These are phyloP conservation scores for Corymbia maculata DNA, from an alignment of 345 rosid genomes.

Conservation along the genomic window DNA sequence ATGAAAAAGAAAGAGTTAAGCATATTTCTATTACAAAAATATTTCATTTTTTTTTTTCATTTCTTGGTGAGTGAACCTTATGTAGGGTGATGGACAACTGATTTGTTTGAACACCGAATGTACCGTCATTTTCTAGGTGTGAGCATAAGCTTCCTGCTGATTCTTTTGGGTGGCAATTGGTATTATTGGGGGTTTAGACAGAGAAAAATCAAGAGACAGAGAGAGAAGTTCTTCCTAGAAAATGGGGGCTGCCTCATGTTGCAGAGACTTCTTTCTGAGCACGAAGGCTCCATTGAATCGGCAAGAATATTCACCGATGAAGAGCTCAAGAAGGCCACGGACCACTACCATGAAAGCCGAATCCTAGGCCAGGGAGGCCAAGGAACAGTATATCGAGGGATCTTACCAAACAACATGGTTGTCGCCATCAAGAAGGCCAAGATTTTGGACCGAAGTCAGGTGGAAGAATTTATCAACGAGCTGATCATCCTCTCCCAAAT, in stretches of 20 bases:
- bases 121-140: neutral
- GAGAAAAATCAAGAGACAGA: neutral
- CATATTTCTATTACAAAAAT: too few relatives aligned
- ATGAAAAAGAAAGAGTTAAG: too few relatives aligned
- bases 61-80: neutral
- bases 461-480: slow-evolving; percentile 41
- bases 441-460: slow-evolving; percentile 20
- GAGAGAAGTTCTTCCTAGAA: slow-evolving; percentile 7
- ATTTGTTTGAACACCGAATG: neutral
- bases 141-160: neutral
- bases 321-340: slow-evolving; percentile 29
- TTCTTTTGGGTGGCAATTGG: neutral
- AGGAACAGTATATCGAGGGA: slow-evolving; percentile 38
- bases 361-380: slow-evolving; percentile 32
- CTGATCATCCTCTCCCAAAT: slow-evolving; percentile 29
- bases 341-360: slow-evolving; percentile 17
- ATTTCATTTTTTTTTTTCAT: neutral
- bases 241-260: slow-evolving; percentile 21
- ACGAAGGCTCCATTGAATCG: neutral
- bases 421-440: slow-evolving; percentile 42
- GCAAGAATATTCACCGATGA: slow-evolving; percentile 19
- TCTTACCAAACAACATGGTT: slow-evolving; percentile 6
- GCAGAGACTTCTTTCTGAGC: slow-evolving; percentile 8
- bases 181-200: neutral
- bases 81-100: neutral